Evolutionary conservation across 257 asterid species (phyloP).

Genomic region (Jacaranda copaia): DNA sequence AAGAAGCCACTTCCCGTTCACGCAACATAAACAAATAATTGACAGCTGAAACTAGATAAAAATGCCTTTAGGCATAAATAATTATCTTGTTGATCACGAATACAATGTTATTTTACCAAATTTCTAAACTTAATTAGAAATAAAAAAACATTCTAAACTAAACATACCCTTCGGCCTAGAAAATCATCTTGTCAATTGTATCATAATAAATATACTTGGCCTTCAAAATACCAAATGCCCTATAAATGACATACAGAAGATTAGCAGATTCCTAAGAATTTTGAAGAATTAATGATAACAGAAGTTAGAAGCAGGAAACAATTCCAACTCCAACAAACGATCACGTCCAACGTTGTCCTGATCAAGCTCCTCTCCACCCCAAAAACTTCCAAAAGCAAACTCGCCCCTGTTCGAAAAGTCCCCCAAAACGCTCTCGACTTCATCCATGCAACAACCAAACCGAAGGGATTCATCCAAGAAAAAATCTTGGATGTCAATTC

Average conservation of each 20-base stretch:
- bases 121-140: no score
- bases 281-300: conserved; percentile 15
- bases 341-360: conserved; percentile 49
- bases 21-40: no score
- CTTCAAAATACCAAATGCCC: not conserved
- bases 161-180: not conserved
- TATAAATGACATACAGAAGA: conserved; percentile 2
- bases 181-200: not conserved
- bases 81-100: no score
- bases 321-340: conserved; percentile 48
- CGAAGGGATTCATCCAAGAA: conserved; percentile 36
- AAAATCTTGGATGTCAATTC: conserved; percentile 31
- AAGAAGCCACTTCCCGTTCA: no score
- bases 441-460: conserved; percentile 62
- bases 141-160: not conserved
- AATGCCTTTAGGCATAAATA: no score
- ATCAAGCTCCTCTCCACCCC: conserved; percentile 68
- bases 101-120: no score
- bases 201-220: no score
- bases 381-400: conserved; percentile 87
- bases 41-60: no score
- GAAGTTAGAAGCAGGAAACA: conserved; percentile 53
- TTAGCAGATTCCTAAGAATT: not conserved
- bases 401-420: conserved; percentile 70
- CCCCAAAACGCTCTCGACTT: conserved; percentile 73